Conservation (phyloP, 2,329 filamentous ascomycete genomes). For the Aspergillus fijiensis region DNA sequence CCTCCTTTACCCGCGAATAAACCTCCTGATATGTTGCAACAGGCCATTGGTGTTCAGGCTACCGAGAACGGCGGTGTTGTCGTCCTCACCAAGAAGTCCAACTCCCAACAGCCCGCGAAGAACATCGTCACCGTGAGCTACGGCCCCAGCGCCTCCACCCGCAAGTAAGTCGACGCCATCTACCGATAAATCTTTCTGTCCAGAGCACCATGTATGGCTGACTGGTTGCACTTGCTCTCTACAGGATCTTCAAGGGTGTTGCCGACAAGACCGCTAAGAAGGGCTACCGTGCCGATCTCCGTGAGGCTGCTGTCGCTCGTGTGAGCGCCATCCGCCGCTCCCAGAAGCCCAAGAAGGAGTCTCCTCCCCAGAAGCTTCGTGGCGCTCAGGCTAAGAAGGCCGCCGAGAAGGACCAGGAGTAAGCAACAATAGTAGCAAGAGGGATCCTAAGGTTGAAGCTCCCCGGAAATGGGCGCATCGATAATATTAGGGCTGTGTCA, state of each 20-base stretch:
- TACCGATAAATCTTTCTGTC: neutral
- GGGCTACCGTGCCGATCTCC: conserved; percentile 80
- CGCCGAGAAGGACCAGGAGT: conserved; percentile 41
- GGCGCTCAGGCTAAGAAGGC: conserved; percentile 77
- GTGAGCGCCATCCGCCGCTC: conserved; percentile 80
- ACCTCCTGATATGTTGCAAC: conserved; percentile 15
- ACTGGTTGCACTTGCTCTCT: conserved; percentile 9
- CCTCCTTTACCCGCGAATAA: neutral
- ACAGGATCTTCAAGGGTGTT: conserved; percentile 83
- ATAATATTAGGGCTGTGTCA: conserved; percentile 19
- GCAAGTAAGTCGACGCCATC: conserved; percentile 63
- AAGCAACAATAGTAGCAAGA: conserved; percentile 21
- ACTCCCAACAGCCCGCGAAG: conserved; percentile 70
- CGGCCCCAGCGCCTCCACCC: conserved; percentile 69
- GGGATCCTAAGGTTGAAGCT: conserved; percentile 13
- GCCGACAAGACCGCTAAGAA: conserved; percentile 79
- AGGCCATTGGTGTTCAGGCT: conserved; percentile 80
- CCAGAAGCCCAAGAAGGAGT: conserved; percentile 75
- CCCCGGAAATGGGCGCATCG: conserved; percentile 14
- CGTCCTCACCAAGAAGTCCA: conserved; percentile 81
- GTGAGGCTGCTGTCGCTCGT: conserved; percentile 76
- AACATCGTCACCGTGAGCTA: conserved; percentile 65
- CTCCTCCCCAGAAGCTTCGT: conserved; percentile 70
- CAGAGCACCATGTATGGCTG: conserved; percentile 19
- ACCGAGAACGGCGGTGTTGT: conserved; percentile 76